phyloP scores from a whole-genome alignment of 139 green algal species.

The Marvania coccoides region DNA sequence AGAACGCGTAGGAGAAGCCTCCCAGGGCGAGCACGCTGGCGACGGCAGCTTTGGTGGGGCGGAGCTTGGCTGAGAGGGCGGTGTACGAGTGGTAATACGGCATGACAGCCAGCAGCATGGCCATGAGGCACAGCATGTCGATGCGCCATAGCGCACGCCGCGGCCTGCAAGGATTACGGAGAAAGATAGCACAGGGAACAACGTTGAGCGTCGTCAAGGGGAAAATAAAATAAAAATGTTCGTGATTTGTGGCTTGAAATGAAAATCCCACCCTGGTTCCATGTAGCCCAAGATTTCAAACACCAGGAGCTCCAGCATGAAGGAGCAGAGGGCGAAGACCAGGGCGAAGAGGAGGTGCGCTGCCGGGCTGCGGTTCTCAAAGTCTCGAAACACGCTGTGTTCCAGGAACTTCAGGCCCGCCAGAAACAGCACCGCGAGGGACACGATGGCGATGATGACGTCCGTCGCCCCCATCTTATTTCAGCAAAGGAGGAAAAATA shows the following conservation, averaged over 20 bases:
- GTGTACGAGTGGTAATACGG: slow-evolving; percentile 80
- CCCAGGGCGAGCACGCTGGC: not conserved
- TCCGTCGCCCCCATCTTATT: slow-evolving; percentile 9
- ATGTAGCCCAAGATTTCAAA: slow-evolving; percentile 82
- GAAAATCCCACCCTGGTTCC: slow-evolving; percentile 19
- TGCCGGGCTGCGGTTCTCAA: slow-evolving; percentile 33
- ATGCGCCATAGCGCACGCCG: slow-evolving; percentile 47
- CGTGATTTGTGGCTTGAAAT: too few relatives aligned
- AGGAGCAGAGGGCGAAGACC: slow-evolving; percentile 84
- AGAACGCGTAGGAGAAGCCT: not conserved
- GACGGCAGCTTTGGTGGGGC: slow-evolving; percentile 12
- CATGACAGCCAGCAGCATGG: slow-evolving; percentile 71
- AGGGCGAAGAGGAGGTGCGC: slow-evolving; percentile 69
- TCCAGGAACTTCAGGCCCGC: slow-evolving; percentile 55
- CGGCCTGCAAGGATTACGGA: not conserved
- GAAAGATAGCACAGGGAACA: too few relatives aligned
- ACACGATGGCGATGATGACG: slow-evolving; percentile 13
- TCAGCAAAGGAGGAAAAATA: too few relatives aligned
- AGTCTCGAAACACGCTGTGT: slow-evolving; percentile 34
- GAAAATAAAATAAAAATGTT: too few relatives aligned
- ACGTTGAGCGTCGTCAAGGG: too few relatives aligned
- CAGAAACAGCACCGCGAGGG: slow-evolving; percentile 34
- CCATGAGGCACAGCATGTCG: slow-evolving; percentile 68
- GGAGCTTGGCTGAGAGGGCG: slow-evolving; percentile 16
- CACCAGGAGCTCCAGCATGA: slow-evolving; percentile 81